Evolutionary conservation across 2,329 filamentous ascomycete genomes (phyloP).

Genomic region (Cladosporium sp.): DNA sequence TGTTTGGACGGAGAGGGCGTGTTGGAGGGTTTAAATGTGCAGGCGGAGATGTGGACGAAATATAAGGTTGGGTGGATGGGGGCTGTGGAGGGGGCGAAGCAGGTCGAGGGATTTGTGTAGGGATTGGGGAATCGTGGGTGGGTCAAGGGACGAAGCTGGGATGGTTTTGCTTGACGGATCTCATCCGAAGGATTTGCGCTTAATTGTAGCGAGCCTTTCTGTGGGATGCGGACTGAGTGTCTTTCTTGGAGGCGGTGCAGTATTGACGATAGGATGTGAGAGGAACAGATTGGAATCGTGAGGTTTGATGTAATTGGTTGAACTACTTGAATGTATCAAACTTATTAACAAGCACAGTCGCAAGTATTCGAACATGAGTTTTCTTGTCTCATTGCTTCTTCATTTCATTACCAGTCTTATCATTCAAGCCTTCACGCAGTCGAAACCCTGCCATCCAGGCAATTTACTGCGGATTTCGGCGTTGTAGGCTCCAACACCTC

Average conservation of each 20-base stretch:
- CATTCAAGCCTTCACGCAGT: slow-evolving; percentile 20
- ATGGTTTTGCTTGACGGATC: too few species aligned
- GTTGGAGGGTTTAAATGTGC: neutral
- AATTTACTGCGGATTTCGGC: slow-evolving; percentile 26
- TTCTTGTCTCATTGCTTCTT: neutral
- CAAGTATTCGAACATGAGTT: too few species aligned
- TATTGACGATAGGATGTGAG: too few species aligned
- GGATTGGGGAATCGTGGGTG: neutral
- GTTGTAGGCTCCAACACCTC: slow-evolving; percentile 25
- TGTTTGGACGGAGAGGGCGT: slow-evolving; percentile 8
- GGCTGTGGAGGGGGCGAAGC: neutral
- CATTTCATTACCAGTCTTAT: neutral
- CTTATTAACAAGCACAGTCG: too few species aligned
- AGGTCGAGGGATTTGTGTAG: neutral
- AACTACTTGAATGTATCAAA: too few species aligned
- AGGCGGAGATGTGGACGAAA: slow-evolving; percentile 15
- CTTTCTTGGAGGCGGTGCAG: neutral
- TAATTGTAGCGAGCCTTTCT: neutral
- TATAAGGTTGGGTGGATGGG: slow-evolving; percentile 4
- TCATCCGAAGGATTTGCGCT: too few species aligned
- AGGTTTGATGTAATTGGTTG: too few species aligned
- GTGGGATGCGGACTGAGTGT: neutral
- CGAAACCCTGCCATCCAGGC: slow-evolving; percentile 23
- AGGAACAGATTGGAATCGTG: too few species aligned
- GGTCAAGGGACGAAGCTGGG: neutral